Conservation (phyloP, 768 basidiomycete species). For the Udeniomyces megalosporus region DNA sequence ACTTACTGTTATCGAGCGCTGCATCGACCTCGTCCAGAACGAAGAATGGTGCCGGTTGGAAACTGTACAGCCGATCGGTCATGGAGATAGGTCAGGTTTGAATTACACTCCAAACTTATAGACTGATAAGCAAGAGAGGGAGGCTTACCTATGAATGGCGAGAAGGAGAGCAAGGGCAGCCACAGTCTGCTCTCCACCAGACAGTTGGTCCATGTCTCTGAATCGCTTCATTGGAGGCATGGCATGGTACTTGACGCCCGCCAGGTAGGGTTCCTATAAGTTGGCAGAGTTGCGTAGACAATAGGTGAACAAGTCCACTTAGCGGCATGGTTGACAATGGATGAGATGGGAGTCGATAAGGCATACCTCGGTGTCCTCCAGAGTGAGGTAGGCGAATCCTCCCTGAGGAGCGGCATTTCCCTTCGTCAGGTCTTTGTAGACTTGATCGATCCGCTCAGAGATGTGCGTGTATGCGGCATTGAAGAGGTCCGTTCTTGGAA, state of each 20-base stretch:
- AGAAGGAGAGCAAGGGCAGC: constrained; percentile 92
- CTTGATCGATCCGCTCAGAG: constrained; percentile 79
- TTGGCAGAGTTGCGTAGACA: too few species aligned
- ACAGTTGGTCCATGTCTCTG: constrained; percentile 96
- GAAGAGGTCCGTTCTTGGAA: constrained; percentile 57
- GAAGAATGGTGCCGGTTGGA: constrained; percentile 93
- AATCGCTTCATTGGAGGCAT: constrained; percentile 99
- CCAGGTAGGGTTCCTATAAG: constrained; percentile 60
- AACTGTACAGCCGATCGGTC: constrained; percentile 36
- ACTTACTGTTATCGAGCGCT: constrained; percentile 59
- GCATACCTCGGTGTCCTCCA: constrained; percentile 85
- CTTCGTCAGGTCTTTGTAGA: constrained; percentile 96
- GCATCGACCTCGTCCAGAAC: constrained; percentile 98
- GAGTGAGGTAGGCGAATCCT: constrained; percentile 85
- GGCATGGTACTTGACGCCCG: constrained; percentile 93
- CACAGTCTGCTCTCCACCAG: constrained; percentile 96
- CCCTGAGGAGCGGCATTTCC: constrained; percentile 86
- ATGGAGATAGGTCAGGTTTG: neutral
- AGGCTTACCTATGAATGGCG: constrained; percentile 72
- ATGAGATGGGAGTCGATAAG: neutral
- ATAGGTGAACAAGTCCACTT: neutral
- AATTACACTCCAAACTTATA: too few species aligned
- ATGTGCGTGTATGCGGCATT: constrained; percentile 95
- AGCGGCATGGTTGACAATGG: neutral
- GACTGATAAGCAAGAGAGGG: neutral